Percentiles rank a stretch among this genome's conserved stretches.
These are phyloP conservation scores for Suhomyces bolitotheri DNA, from an alignment of 1,139 yeast species.

Conservation along the genomic window DNA sequence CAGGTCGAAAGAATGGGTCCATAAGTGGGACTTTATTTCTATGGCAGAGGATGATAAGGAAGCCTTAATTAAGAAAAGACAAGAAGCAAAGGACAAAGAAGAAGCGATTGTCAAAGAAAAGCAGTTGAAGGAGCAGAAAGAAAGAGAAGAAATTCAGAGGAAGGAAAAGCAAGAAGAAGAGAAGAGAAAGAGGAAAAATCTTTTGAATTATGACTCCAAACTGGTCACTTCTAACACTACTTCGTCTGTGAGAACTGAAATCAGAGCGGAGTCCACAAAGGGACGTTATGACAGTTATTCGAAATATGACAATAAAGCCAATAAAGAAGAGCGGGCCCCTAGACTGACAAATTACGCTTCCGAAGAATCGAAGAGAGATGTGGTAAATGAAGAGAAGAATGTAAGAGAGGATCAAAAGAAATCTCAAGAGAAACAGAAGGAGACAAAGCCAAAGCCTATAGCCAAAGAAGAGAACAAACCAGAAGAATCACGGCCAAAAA, in stretches of 20 bases:
- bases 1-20: constrained; percentile 56
- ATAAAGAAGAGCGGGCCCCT: not conserved
- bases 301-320: constrained; percentile 15
- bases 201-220: constrained; percentile 26
- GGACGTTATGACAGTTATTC: constrained; percentile 30
- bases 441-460: not conserved
- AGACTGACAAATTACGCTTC: not conserved
- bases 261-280: constrained; percentile 16
- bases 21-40: constrained; percentile 56
- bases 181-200: constrained; percentile 17
- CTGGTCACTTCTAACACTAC: constrained; percentile 12
- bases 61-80: constrained; percentile 24
- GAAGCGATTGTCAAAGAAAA: constrained; percentile 18
- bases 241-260: constrained; percentile 4
- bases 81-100: constrained; percentile 20
- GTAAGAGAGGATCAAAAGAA: constrained; percentile 1
- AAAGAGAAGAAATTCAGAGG: constrained; percentile 22
- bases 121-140: constrained; percentile 14
- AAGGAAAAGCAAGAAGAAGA: constrained; percentile 30
- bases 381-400: not conserved
- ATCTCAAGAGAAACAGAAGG: constrained; percentile 6
- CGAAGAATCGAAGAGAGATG: not conserved
- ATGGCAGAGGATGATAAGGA: constrained; percentile 38
- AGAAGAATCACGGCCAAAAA: constrained; percentile 1
- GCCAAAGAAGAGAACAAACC: constrained; percentile 1